Percentiles rank a stretch among this genome's conserved stretches.
These are phyloP conservation scores for Brassica rapa DNA, from an alignment of 345 rosid genomes.

Conservation along the genomic window DNA sequence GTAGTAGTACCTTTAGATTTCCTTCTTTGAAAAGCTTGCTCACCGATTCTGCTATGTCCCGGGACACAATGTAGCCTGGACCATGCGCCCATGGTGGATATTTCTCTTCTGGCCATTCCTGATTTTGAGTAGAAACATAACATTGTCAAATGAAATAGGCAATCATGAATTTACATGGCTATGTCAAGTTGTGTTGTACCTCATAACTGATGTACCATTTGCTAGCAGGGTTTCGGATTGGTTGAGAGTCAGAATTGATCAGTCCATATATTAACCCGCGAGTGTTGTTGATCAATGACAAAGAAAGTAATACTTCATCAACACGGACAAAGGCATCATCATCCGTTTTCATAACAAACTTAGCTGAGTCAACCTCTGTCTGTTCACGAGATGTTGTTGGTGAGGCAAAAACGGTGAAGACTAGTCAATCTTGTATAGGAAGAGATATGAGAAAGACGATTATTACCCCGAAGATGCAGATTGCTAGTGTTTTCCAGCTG, in stretches of 20 bases:
- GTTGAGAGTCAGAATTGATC: conserved; percentile 80
- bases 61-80: conserved; percentile 87
- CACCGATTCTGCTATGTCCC: conserved; percentile 74
- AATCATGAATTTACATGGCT: not conserved
- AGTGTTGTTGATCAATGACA: conserved; percentile 56
- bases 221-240: conserved; percentile 83
- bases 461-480: conserved; percentile 93
- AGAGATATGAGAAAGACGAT: conserved; percentile 23
- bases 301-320: conserved; percentile 78
- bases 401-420: conserved; percentile 28
- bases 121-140: conserved; percentile 12
- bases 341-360: conserved; percentile 94
- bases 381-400: conserved; percentile 44
- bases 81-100: conserved; percentile 98
- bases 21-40: conserved; percentile 57
- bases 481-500: conserved; percentile 96
- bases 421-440: conserved; percentile 18
- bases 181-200: conserved; percentile 49
- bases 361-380: conserved; percentile 79
- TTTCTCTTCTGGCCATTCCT: conserved; percentile 85
- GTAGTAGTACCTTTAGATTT: conserved; percentile 56
- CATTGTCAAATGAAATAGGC: not conserved
- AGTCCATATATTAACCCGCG: conserved; percentile 84
- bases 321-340: conserved; percentile 97
- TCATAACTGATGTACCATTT: conserved; percentile 89